phyloP scores from a whole-genome alignment of 495 filamentous ascomycete genomes.

The Aspergillus ellipticus region DNA sequence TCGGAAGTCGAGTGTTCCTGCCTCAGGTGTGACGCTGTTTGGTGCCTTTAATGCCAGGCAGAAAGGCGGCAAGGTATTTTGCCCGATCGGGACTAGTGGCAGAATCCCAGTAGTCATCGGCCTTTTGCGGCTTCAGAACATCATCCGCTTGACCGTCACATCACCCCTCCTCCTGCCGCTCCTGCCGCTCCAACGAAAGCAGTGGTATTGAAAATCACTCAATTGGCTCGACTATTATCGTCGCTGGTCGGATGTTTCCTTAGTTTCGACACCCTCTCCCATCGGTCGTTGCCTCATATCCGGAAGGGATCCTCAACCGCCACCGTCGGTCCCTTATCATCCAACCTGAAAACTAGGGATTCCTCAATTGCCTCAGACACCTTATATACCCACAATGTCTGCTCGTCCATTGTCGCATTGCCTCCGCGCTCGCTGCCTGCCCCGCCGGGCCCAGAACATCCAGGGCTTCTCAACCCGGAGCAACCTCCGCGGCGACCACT shows the following conservation, averaged over 20 bases:
- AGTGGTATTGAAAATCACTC: constrained; percentile 20
- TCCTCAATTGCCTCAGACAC: constrained; percentile 2
- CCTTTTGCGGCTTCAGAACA: constrained; percentile 47
- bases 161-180: constrained; percentile 34
- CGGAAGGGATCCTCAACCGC: constrained; percentile 19
- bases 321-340: constrained; percentile 18
- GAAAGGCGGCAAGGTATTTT: constrained; percentile 29
- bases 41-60: constrained; percentile 22
- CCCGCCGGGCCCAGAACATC: constrained; percentile 35
- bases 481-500: constrained; percentile 60
- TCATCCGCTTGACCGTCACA: constrained; percentile 33
- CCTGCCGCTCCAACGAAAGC: constrained; percentile 21
- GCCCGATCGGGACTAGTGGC: constrained; percentile 33
- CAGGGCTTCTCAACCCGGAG: constrained; percentile 44
- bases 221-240: constrained; percentile 18
- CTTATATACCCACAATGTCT: constrained; percentile 36
- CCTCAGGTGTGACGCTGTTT: constrained; percentile 20
- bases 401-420: constrained; percentile 38
- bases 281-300: constrained; percentile 5
- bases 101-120: constrained; percentile 31
- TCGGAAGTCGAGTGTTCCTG: constrained; percentile 19
- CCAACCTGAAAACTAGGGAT: constrained; percentile 6
- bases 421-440: constrained; percentile 41
- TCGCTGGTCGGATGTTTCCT: constrained; percentile 13
- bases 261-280: constrained; percentile 4